A percentile compares a stretch with the other conserved stretches of the same genome.
phyloP scores from a whole-genome alignment of 2,329 filamentous ascomycete species.

The Calycina marina region DNA sequence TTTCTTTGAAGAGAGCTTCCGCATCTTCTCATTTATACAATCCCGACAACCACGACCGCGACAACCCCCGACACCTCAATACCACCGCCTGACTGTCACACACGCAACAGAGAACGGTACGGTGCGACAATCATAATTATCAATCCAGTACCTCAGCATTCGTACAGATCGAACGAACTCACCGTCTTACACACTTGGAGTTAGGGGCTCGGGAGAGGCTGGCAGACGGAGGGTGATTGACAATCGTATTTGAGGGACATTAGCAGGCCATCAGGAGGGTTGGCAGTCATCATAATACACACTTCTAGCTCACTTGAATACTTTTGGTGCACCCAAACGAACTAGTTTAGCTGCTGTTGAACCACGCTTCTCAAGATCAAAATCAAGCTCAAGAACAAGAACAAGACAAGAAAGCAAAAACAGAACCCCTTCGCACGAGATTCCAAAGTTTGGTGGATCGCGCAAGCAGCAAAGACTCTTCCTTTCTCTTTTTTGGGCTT shows the following conservation, averaged over 20 bases:
- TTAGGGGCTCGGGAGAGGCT: slow-evolving; percentile 9
- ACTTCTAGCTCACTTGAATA: slow-evolving; percentile 24
- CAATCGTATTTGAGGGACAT: slow-evolving; percentile 10
- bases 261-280: slow-evolving; percentile 14
- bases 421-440: slow-evolving; percentile 10
- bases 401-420: not conserved
- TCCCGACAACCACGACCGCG: no score
- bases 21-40: no score
- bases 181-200: slow-evolving; percentile 5
- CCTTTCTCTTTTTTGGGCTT: slow-evolving; percentile 13
- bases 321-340: slow-evolving; percentile 24
- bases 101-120: no score
- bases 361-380: not conserved
- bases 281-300: slow-evolving; percentile 23
- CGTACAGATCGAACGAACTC: no score
- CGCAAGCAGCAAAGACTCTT: slow-evolving; percentile 14
- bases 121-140: no score
- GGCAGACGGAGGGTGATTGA: slow-evolving; percentile 6
- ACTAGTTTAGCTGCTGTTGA: slow-evolving; percentile 21
- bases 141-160: no score
- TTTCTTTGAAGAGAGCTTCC: no score
- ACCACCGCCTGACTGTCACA: no score
- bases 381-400: not conserved
- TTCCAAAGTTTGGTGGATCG: slow-evolving; percentile 14
- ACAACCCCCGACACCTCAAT: no score